phyloP scores from a whole-genome alignment of 2,329 filamentous ascomycete genomes.

The Paecilomyces niveus region DNA sequence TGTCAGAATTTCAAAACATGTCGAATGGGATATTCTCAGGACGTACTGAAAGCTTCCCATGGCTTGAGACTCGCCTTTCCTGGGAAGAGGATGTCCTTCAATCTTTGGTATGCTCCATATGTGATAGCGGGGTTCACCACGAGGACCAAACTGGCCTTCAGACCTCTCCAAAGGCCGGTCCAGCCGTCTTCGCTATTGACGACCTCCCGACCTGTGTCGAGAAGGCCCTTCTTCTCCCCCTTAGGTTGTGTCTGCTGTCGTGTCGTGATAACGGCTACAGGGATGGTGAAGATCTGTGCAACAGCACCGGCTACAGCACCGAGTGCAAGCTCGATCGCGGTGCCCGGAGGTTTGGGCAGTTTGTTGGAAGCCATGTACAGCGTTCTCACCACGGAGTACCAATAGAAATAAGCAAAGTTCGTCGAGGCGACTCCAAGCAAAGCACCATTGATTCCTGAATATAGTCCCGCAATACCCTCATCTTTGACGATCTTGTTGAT shows the following conservation, averaged over 20 bases:
- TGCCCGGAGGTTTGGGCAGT: slow-evolving; percentile 61
- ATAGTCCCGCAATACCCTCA: slow-evolving; percentile 77
- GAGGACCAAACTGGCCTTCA: slow-evolving; percentile 92
- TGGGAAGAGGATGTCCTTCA: slow-evolving; percentile 71
- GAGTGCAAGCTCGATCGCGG: slow-evolving; percentile 71
- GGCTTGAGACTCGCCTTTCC: slow-evolving; percentile 68
- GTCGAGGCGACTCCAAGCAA: slow-evolving; percentile 90
- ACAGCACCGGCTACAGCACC: slow-evolving; percentile 84
- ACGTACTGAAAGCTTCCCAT: slow-evolving; percentile 86
- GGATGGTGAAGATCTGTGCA: slow-evolving; percentile 93
- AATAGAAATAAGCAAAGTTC: slow-evolving; percentile 99
- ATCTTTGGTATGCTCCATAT: slow-evolving; percentile 89
- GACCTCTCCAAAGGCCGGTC: slow-evolving; percentile 82
- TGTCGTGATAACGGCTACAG: slow-evolving; percentile 90
- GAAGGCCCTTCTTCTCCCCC: slow-evolving; percentile 72
- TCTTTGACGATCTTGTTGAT: slow-evolving; percentile 73
- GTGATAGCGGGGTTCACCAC: slow-evolving; percentile 97
- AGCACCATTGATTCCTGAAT: slow-evolving; percentile 79
- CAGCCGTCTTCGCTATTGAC: slow-evolving; percentile 84
- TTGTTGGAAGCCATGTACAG: slow-evolving; percentile 62
- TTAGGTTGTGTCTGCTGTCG: slow-evolving; percentile 90
- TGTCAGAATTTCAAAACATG: neutral
- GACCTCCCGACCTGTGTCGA: slow-evolving; percentile 84
- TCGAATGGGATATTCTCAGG: neutral
- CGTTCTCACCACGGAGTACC: slow-evolving; percentile 83